Evolutionary conservation across 768 basidiomycete species (phyloP).

Genomic region (Favolaschia claudopus): DNA sequence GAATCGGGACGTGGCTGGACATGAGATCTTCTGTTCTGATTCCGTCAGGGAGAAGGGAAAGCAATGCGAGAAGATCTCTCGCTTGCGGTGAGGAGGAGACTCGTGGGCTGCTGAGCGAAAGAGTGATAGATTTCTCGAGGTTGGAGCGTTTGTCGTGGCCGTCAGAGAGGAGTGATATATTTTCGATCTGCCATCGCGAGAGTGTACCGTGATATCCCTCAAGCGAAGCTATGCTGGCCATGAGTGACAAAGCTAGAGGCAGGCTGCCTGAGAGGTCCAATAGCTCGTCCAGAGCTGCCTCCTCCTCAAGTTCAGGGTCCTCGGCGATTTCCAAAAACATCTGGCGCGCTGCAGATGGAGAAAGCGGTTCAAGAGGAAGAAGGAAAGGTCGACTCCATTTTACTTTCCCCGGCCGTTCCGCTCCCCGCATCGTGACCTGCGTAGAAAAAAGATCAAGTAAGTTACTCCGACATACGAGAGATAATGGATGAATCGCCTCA

Average conservation of each 20-base stretch:
- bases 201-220: conserved; percentile 4
- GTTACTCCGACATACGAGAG: no score
- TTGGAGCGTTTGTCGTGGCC: conserved; percentile 15
- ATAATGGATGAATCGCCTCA: neutral
- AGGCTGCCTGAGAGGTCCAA: conserved; percentile 1
- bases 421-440: conserved; percentile 21
- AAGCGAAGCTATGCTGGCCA: conserved; percentile 3
- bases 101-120: conserved; percentile 17
- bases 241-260: conserved; percentile 13
- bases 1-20: neutral
- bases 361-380: conserved; percentile 9
- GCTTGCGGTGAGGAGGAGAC: neutral
- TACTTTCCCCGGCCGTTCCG: conserved; percentile 12
- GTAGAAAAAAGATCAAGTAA: neutral
- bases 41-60: conserved; percentile 16
- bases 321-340: conserved; percentile 19
- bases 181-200: conserved; percentile 8
- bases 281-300: neutral
- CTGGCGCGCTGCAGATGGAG: conserved; percentile 5
- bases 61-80: conserved; percentile 7
- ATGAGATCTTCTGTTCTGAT: conserved; percentile 5
- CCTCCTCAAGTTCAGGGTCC: conserved; percentile 2
- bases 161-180: conserved; percentile 6
- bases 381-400: conserved; percentile 18
- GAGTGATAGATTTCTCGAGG: conserved; percentile 8